Evolutionary conservation across 1,139 yeast species (phyloP), one percentile per base, ranked within the genome.

Genomic region (Yamadazyma kanchanaburiensis): DNA sequence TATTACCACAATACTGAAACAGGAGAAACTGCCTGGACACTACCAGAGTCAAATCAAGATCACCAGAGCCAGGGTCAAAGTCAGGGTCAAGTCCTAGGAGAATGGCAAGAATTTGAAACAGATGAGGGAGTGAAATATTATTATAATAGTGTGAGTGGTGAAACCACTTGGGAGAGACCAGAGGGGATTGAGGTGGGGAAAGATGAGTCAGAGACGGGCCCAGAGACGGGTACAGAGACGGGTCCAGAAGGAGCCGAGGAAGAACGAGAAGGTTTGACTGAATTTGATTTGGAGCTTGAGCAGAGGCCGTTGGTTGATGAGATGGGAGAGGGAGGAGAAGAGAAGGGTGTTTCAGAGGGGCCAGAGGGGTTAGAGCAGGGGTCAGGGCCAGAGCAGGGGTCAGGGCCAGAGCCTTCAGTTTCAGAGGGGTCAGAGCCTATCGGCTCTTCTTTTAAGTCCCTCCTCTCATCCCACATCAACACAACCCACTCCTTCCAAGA

Each of bases 141-240:
- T 61, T 82, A 81, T 54, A 83, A 85, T 49, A 63, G 65, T 13
- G 55, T 56, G 12, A 75, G 89, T 0, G 74, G 77, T 4, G 80
- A 79, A 45, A 80, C 94, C 9, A 79, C 83, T 0, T 89, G 96
- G 96, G 86, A 80, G 15, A 54, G 73, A 14, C 96, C 96, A 0
- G 62, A 50, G 0, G 80, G 60, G 14, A 52, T 60, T 13, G 22
- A 16, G 12, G 20, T 18, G 10, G 20, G 9, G 10, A 7, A 18
- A 10, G 32, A 24, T 13, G 31, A 14, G 9, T 22, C 15, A 7
- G 29, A 19, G 11, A 25, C 18, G 3, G 12, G 19, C 5, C 39
- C 30, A 16, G 43, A 38, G 12, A 15, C 9, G 37, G 39, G 26
- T 17, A 30, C 38, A 12, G 28, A 15, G 11, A 22, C 21, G 8